Conservation (phyloP, 139 green algal species). For the Chlamydomonas eustigma region DNA sequence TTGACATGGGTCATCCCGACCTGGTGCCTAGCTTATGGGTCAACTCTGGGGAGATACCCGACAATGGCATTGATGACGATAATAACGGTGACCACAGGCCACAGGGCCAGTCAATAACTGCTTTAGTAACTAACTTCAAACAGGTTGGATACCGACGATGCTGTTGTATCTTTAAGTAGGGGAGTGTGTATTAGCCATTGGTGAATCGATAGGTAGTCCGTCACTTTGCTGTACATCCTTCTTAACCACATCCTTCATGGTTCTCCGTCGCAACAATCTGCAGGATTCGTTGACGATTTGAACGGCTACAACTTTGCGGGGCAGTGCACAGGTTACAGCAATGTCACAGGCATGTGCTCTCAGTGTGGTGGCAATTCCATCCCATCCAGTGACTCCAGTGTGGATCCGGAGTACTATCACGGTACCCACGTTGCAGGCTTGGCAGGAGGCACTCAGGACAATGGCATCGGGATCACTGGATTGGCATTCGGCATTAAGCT, state of each 20-base stretch:
- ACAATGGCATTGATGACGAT: slow-evolving; percentile 64
- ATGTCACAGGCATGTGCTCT: background rate
- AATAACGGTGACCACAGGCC: too few relatives aligned
- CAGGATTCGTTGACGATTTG: slow-evolving; percentile 22
- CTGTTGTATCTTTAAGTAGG: too few relatives aligned
- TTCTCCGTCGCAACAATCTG: too few relatives aligned
- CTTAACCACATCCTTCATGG: too few relatives aligned
- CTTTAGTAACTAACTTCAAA: too few relatives aligned
- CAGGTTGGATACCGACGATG: too few relatives aligned
- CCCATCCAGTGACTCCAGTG: background rate
- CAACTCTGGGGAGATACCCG: slow-evolving; percentile 53
- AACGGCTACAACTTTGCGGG: slow-evolving; percentile 18
- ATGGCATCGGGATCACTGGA: slow-evolving; percentile 9
- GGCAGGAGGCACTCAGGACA: slow-evolving; percentile 6
- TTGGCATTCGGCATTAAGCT: slow-evolving; percentile 9
- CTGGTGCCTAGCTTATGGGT: slow-evolving; percentile 51
- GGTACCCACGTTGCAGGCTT: slow-evolving; percentile 16
- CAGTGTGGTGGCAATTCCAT: background rate
- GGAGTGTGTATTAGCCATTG: too few relatives aligned
- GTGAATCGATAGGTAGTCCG: too few relatives aligned
- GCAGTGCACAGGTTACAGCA: background rate
- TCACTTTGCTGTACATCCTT: too few relatives aligned
- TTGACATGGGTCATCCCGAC: slow-evolving; percentile 58
- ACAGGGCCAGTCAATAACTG: too few relatives aligned
- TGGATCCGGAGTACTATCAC: background rate